These are phyloP conservation scores for Mortierella antarctica DNA, from an alignment of 192 early-diverging fungal species.

Conservation along the genomic window DNA sequence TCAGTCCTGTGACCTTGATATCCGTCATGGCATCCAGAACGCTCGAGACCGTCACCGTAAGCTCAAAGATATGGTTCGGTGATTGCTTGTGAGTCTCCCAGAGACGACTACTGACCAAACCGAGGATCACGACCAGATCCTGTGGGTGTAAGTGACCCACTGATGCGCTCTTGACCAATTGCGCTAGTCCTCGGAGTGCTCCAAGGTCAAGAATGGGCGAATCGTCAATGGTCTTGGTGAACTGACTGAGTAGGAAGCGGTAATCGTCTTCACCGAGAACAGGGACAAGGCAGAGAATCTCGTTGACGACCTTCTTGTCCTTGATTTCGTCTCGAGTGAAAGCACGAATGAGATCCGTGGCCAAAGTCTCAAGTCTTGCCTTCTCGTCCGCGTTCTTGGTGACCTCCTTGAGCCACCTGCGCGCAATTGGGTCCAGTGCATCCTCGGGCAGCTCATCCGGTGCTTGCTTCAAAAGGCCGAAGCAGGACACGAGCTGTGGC, in stretches of 20 bases:
- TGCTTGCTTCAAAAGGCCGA: neutral
- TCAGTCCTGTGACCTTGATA: neutral
- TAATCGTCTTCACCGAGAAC: slow-evolving; percentile 3
- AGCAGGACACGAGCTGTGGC: neutral
- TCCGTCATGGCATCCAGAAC: slow-evolving; percentile 17
- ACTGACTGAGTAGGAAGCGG: neutral
- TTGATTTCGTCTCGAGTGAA: slow-evolving; percentile 10
- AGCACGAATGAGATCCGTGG: neutral
- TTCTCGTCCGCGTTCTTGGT: neutral
- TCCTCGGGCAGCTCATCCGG: neutral
- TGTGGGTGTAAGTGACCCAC: neutral
- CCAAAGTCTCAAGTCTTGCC: neutral
- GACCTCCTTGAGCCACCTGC: neutral
- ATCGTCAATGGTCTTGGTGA: neutral
- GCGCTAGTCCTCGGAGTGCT: slow-evolving; percentile 1
- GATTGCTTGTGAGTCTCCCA: neutral
- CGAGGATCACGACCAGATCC: slow-evolving; percentile 4
- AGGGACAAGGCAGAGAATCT: slow-evolving; percentile 6
- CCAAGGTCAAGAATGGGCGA: neutral
- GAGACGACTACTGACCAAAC: neutral
- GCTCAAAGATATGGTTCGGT: neutral
- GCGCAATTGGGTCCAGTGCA: neutral
- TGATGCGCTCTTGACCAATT: neutral
- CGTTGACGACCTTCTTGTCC: slow-evolving; percentile 1
- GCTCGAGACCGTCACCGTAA: slow-evolving; percentile 7